These are phyloP conservation scores for Fusarium sulawesiense DNA, from an alignment of 2,329 filamentous ascomycete species.

Conservation along the genomic window DNA sequence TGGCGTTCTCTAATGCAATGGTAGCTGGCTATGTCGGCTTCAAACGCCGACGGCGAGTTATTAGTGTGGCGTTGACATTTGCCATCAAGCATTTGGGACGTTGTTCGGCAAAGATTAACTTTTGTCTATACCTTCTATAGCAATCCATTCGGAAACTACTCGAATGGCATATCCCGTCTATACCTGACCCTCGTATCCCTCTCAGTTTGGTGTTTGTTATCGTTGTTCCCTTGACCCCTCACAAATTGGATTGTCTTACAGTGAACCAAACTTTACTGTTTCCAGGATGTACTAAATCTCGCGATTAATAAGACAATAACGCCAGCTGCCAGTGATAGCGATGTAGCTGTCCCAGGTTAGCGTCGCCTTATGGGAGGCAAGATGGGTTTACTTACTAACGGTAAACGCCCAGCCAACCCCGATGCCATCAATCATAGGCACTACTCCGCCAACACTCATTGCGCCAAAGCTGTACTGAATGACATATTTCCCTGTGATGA, in stretches of 20 bases:
- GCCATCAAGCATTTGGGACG: neutral
- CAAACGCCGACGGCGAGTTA: neutral
- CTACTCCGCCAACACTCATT: slow-evolving; percentile 42
- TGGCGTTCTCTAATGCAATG: neutral
- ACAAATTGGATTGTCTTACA: neutral
- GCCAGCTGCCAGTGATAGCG: slow-evolving; percentile 19
- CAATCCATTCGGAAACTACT: neutral
- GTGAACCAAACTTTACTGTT: neutral
- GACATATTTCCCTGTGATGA: slow-evolving; percentile 45
- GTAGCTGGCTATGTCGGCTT: neutral
- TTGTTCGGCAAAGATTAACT: neutral
- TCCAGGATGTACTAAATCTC: slow-evolving; percentile 38
- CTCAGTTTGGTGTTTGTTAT: neutral
- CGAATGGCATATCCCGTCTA: neutral
- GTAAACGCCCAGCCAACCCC: slow-evolving; percentile 46
- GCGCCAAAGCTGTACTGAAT: slow-evolving; percentile 44
- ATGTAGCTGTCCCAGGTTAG: slow-evolving; percentile 23
- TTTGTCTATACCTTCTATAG: slow-evolving; percentile 22
- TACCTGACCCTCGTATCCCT: neutral
- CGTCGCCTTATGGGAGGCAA: fast-evolving
- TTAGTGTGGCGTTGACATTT: neutral
- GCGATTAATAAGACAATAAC: slow-evolving; percentile 36
- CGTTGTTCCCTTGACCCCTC: neutral
- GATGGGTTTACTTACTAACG: slow-evolving; percentile 26
- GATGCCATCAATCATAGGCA: slow-evolving; percentile 41